These are phyloP conservation scores for Astrephomene gubernaculifera DNA, from an alignment of 139 green algal species.

Conservation along the genomic window DNA sequence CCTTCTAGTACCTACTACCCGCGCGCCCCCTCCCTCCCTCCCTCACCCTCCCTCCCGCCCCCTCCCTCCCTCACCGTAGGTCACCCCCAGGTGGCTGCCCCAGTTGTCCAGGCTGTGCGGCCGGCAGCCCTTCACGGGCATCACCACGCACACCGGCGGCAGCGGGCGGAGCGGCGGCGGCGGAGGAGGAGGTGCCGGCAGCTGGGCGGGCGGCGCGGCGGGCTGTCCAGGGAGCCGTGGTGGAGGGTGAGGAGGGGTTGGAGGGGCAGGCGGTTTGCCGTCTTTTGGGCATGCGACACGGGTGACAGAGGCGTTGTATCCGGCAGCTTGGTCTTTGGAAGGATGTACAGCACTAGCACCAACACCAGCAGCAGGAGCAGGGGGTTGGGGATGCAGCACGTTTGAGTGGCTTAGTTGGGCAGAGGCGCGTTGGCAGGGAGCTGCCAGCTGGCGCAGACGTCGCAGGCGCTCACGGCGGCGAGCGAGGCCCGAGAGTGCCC, in stretches of 20 bases:
- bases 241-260: not conserved
- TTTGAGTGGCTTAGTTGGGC: not conserved
- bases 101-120: slow-evolving; percentile 75
- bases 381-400: no score
- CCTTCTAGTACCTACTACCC: no score
- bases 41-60: not conserved
- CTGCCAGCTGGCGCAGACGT: not conserved
- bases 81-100: slow-evolving; percentile 64
- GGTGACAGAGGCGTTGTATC: no score
- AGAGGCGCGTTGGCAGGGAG: not conserved
- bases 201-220: no score
- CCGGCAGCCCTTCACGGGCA: slow-evolving; percentile 78
- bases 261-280: no score
- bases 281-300: no score
- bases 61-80: slow-evolving; percentile 64
- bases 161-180: not conserved
- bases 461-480: slow-evolving; percentile 32
- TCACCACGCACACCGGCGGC: slow-evolving; percentile 71
- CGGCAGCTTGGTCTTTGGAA: no score
- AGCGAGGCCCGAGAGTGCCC: slow-evolving; percentile 11
- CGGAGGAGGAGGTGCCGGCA: no score
- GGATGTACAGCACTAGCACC: not conserved
- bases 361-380: not conserved
- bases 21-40: no score
- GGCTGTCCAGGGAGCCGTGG: not conserved